Base-by-base conservation (phyloP, 1,284 basidiomycete genomes). In the Fomitopsis pinicola region DNA sequence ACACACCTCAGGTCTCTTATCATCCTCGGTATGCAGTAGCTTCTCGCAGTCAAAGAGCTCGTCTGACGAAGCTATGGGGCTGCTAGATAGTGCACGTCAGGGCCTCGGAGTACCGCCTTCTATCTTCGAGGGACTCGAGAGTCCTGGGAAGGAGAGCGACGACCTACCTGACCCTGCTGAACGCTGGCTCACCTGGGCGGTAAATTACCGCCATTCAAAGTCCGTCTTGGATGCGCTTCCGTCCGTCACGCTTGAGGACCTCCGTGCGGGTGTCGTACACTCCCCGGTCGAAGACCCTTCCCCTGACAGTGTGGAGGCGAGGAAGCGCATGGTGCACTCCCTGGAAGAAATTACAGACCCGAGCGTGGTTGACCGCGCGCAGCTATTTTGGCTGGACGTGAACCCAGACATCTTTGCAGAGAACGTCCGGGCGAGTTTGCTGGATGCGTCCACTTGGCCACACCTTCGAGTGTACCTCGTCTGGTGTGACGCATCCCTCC, bases 401-500 rank as follows among this genome's bases (percentile, higher is more conserved):
- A 44, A 58, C 30, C 9, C 28, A 10, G 10, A 6, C 3, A 17
- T 66, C n/a, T 45, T 55, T 5, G 59, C 53, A n/a, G 59, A 60
- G 19, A 48, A 58, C 35, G 44, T 45, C n/a, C 30, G 45, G 8
- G 26, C 8, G 3, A 40, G 30, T 7, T 50, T 59, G 38, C 12
- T 42, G 42, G 36, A 35, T 42, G 42, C 17, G 60, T 38, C 12
- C 3, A 44, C 46, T 17, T 59, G 45, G 61, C 53, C 59, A n/a
- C 44, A 53, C 17, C 48, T 64, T 14, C 57, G 58, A 53, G 58
- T 64, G 6, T 40, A 64, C 33, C 53, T 64, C 3, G 19, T 63
- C 1, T 68, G 62, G 65, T 62, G 62, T 35, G 62, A 63, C 50
- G 55, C 55, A 53, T 58, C 53, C 14, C 44, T 64, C 19, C 42